These are phyloP conservation scores for Cladobotryum mycophilum DNA, from an alignment of 2,329 filamentous ascomycete genomes.

Conservation along the genomic window DNA sequence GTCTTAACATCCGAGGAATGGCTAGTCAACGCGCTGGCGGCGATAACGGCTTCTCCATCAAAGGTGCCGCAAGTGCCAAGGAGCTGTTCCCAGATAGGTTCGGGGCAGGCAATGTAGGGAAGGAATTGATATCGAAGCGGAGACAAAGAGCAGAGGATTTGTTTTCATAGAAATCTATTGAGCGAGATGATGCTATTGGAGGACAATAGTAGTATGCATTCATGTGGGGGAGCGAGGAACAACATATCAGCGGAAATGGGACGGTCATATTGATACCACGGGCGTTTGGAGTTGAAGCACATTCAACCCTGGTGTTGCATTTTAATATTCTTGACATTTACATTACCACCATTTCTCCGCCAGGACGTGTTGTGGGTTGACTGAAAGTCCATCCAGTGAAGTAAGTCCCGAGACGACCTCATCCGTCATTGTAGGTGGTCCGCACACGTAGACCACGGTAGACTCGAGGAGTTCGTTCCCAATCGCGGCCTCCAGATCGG, in stretches of 20 bases:
- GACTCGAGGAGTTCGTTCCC: slow-evolving; percentile 26
- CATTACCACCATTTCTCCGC: slow-evolving; percentile 59
- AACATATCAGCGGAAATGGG: neutral
- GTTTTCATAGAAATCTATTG: slow-evolving; percentile 45
- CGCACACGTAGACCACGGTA: slow-evolving; percentile 60
- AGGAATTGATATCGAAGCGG: slow-evolving; percentile 60
- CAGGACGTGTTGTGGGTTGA: slow-evolving; percentile 43
- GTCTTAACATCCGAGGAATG: slow-evolving; percentile 55
- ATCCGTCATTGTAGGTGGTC: slow-evolving; percentile 64
- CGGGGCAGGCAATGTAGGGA: slow-evolving; percentile 51
- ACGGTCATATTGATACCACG: slow-evolving; percentile 14
- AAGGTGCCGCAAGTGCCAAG: slow-evolving; percentile 53
- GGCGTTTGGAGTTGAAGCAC: slow-evolving; percentile 1
- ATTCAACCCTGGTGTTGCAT: no score
- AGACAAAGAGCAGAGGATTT: slow-evolving; percentile 67
- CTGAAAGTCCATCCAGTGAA: slow-evolving; percentile 25
- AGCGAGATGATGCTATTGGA: neutral
- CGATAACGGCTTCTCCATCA: slow-evolving; percentile 56
- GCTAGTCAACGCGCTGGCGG: slow-evolving; percentile 40
- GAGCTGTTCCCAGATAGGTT: slow-evolving; percentile 66
- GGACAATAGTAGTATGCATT: neutral
- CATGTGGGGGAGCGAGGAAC: slow-evolving; percentile 1
- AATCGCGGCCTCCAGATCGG: slow-evolving; percentile 37
- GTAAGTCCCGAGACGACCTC: slow-evolving; percentile 48
- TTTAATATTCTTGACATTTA: neutral